Conservation (phyloP, 1,139 yeast genomes). For the Pneumocystis murina region DNA sequence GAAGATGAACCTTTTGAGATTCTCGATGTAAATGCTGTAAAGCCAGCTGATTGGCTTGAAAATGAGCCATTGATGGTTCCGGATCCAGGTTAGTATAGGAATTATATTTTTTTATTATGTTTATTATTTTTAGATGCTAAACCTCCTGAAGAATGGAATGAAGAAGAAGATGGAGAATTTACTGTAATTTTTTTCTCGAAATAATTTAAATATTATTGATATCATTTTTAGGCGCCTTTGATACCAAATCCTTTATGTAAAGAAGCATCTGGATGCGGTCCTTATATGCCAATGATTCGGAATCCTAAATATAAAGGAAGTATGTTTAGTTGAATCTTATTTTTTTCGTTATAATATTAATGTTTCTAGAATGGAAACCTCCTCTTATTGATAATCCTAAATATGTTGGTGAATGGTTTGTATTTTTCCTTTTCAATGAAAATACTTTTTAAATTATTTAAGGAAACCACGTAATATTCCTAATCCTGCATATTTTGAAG, state of each 20-base stretch:
- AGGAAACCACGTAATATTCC: constrained; percentile 40
- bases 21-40: constrained; percentile 47
- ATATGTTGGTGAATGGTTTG: constrained; percentile 59
- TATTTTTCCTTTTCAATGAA: background rate
- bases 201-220: background rate
- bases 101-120: background rate
- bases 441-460: background rate
- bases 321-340: background rate
- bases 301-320: constrained; percentile 61
- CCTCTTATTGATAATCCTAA: constrained; percentile 57
- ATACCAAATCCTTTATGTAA: constrained; percentile 61
- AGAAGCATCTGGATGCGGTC: constrained; percentile 55
- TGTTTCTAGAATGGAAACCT: constrained; percentile 40
- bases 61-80: constrained; percentile 39
- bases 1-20: constrained; percentile 46
- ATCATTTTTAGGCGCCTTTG: constrained; percentile 33
- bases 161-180: constrained; percentile 79
- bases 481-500: constrained; percentile 58
- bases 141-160: constrained; percentile 70
- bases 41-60: constrained; percentile 74
- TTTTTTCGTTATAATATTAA: background rate
- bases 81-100: constrained; percentile 34
- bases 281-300: constrained; percentile 50
- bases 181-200: constrained; percentile 13
- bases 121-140: constrained; percentile 25